Percentiles rank a stretch among this genome's conserved stretches.
Conservation (phyloP, 2,329 filamentous ascomycete genomes). For the Coleophoma eucalyptorum region DNA sequence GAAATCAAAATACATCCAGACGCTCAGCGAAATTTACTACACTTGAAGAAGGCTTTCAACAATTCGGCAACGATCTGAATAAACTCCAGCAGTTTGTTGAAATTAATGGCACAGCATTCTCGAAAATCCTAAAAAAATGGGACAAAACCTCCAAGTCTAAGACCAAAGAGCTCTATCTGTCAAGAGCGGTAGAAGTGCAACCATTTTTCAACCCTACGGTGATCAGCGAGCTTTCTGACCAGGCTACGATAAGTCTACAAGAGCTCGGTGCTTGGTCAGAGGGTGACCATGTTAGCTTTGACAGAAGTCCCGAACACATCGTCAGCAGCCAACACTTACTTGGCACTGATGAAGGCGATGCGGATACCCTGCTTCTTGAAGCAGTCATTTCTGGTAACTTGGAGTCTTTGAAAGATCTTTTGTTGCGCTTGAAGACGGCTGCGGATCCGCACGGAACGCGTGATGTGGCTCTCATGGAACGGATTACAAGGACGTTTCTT, state of each 20-base stretch:
- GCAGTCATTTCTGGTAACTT: slow-evolving; percentile 80
- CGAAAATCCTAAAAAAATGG: slow-evolving; percentile 99
- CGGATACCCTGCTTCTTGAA: slow-evolving; percentile 83
- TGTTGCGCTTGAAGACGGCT: slow-evolving; percentile 63
- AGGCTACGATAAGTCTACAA: slow-evolving; percentile 92
- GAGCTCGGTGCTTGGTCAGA: slow-evolving; percentile 97
- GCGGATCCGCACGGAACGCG: slow-evolving; percentile 53
- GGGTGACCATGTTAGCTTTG: slow-evolving; percentile 87
- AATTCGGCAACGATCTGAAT: slow-evolving; percentile 94
- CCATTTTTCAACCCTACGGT: slow-evolving; percentile 98
- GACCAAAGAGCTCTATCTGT: slow-evolving; percentile 96
- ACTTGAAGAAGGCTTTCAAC: slow-evolving; percentile 92
- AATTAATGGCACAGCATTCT: slow-evolving; percentile 95
- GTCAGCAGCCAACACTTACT: slow-evolving; percentile 62
- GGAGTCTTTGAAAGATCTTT: slow-evolving; percentile 72
- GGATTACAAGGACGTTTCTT: slow-evolving; percentile 85
- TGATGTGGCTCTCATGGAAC: slow-evolving; percentile 59
- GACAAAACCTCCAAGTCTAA: slow-evolving; percentile 99
- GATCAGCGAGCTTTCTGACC: slow-evolving; percentile 93
- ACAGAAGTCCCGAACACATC: slow-evolving; percentile 54
- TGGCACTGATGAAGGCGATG: slow-evolving; percentile 82
- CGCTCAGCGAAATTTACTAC: slow-evolving; percentile 92
- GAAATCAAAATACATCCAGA: slow-evolving; percentile 72
- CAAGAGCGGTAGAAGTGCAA: slow-evolving; percentile 92
- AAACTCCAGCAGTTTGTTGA: slow-evolving; percentile 99